Conservation (phyloP, 1,284 basidiomycete species). For the Kwoniella shivajii region DNA sequence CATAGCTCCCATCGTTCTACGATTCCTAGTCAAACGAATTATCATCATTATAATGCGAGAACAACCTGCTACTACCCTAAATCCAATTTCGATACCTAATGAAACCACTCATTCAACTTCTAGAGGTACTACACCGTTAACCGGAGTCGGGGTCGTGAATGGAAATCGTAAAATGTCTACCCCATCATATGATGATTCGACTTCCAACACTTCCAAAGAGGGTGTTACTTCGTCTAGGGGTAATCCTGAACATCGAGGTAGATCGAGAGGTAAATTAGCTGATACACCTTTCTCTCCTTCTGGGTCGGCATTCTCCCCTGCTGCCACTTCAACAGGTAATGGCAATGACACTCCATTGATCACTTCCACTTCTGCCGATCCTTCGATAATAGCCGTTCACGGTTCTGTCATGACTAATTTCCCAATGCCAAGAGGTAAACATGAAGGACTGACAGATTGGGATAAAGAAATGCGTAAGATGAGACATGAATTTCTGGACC, state of each 20-base stretch:
- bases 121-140: not conserved
- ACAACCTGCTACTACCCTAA: not conserved
- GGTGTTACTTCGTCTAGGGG: too few species aligned
- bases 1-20: too few species aligned
- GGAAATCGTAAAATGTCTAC: not conserved
- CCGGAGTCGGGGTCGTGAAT: too few species aligned
- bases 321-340: not conserved
- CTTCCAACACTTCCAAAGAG: too few species aligned
- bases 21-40: not conserved
- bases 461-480: not conserved
- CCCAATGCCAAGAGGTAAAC: conserved; percentile 9
- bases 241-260: too few species aligned
- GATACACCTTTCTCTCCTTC: too few species aligned
- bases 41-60: too few species aligned
- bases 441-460: not conserved
- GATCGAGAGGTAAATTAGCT: too few species aligned
- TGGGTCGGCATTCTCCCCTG: too few species aligned
- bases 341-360: conserved; percentile 5
- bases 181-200: not conserved
- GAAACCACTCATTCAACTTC: not conserved
- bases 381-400: conserved; percentile 10
- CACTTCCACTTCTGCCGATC: conserved; percentile 5
- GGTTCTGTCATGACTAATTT: conserved; percentile 12
- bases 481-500: not conserved
- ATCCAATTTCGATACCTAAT: not conserved